phyloP scores from a whole-genome alignment of 2,329 filamentous ascomycete genomes.

The Fusarium staphyleae region DNA sequence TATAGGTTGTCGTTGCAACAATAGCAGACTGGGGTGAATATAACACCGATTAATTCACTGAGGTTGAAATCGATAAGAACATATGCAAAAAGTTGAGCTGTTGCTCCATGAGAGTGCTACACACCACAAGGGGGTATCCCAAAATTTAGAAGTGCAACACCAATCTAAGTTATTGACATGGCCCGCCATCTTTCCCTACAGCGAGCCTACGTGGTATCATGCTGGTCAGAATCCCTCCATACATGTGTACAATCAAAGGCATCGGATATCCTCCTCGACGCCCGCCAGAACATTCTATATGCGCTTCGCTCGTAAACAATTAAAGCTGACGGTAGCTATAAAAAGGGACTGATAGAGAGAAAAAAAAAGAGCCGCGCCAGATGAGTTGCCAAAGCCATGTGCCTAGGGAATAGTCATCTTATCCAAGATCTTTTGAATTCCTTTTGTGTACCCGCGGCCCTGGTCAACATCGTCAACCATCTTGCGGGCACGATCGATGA shows the following conservation, averaged over 20 bases:
- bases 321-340: slow-evolving; percentile 20
- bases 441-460: slow-evolving; percentile 61
- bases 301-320: slow-evolving; percentile 35
- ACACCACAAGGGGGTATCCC: slow-evolving; percentile 9
- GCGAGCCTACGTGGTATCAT: slow-evolving; percentile 29
- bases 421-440: slow-evolving; percentile 72
- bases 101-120: not conserved
- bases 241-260: slow-evolving; percentile 13
- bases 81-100: not conserved
- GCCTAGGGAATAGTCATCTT: slow-evolving; percentile 59
- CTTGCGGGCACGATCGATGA: slow-evolving; percentile 69
- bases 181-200: slow-evolving; percentile 1
- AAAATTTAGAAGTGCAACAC: slow-evolving; percentile 11
- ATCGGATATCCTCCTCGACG: slow-evolving; percentile 23
- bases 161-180: not conserved
- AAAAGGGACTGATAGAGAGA: not conserved
- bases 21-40: not conserved
- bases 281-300: slow-evolving; percentile 38
- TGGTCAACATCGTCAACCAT: slow-evolving; percentile 71
- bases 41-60: not conserved
- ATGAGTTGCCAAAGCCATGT: not conserved
- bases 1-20: too few relatives aligned
- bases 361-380: not conserved
- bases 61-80: not conserved
- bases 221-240: slow-evolving; percentile 16